Conservation (phyloP, 2,329 filamentous ascomycete species). For the Exutisphaerella laricina region DNA sequence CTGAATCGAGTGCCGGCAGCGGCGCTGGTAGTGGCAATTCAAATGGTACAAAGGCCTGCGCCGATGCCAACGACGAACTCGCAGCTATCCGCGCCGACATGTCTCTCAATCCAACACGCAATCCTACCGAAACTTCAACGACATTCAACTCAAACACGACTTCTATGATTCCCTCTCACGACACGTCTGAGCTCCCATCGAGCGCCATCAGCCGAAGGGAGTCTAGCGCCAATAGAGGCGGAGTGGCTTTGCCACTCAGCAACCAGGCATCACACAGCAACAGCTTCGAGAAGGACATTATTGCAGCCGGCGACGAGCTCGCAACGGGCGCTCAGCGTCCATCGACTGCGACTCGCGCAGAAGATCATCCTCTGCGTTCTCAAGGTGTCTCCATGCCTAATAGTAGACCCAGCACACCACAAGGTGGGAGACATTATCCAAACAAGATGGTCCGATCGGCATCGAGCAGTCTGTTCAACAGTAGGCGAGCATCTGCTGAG, state of each 20-base stretch:
- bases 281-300: not conserved
- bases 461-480: constrained; percentile 1
- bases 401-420: not conserved
- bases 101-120: constrained; percentile 4
- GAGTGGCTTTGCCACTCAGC: not conserved
- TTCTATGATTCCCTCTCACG: not conserved
- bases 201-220: not conserved
- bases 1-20: not conserved
- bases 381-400: constrained; percentile 2
- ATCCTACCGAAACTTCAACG: not conserved
- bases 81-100: constrained; percentile 2
- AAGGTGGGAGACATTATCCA: not conserved
- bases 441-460: not conserved
- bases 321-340: not conserved
- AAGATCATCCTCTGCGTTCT: not conserved
- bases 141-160: not conserved
- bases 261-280: not conserved
- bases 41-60: not conserved
- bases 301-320: not conserved
- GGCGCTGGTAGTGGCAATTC: not conserved
- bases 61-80: not conserved
- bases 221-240: not conserved
- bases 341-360: not conserved
- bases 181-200: not conserved
- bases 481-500: not conserved